phyloP scores from a whole-genome alignment of 2,329 filamentous ascomycete species.

The Pyrenochaeta sp. region DNA sequence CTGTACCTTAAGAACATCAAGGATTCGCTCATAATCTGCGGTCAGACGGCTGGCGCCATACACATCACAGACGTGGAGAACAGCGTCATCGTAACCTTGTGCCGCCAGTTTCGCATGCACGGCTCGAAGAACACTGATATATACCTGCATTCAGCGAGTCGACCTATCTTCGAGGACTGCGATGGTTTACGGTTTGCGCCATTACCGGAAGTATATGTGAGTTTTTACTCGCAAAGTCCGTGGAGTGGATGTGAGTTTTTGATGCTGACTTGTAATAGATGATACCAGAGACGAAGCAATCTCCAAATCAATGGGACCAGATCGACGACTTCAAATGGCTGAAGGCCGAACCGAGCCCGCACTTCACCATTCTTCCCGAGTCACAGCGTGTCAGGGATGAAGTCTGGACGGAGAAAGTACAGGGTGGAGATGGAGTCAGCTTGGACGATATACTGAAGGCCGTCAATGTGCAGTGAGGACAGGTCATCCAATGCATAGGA shows the following conservation, averaged over 20 bases:
- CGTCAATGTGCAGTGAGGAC: conserved; percentile 8
- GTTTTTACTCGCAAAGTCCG: conserved; percentile 42
- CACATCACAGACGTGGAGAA: conserved; percentile 80
- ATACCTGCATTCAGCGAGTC: conserved; percentile 81
- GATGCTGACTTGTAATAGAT: conserved; percentile 18
- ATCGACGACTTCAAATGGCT: conserved; percentile 99
- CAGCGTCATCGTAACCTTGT: conserved; percentile 75
- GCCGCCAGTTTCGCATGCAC: conserved; percentile 93
- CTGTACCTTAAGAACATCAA: conserved; percentile 74
- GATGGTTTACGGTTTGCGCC: conserved; percentile 78
- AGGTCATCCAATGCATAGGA: neutral
- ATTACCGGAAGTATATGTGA: conserved; percentile 74
- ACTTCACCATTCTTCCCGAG: conserved; percentile 78
- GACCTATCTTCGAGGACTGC: conserved; percentile 95
- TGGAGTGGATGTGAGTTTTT: neutral
- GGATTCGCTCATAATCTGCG: conserved; percentile 77
- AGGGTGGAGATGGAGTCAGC: conserved; percentile 17
- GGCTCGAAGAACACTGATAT: conserved; percentile 82
- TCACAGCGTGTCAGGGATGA: conserved; percentile 66
- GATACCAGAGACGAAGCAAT: conserved; percentile 24
- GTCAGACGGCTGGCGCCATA: conserved; percentile 78
- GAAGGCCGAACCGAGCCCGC: conserved; percentile 83
- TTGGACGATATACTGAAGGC: conserved; percentile 25
- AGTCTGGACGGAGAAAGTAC: conserved; percentile 70
- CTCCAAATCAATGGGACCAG: conserved; percentile 80